Evolutionary conservation across 176 grass and related monocot genomes (phyloP).

Genomic region (Secale cereale): DNA sequence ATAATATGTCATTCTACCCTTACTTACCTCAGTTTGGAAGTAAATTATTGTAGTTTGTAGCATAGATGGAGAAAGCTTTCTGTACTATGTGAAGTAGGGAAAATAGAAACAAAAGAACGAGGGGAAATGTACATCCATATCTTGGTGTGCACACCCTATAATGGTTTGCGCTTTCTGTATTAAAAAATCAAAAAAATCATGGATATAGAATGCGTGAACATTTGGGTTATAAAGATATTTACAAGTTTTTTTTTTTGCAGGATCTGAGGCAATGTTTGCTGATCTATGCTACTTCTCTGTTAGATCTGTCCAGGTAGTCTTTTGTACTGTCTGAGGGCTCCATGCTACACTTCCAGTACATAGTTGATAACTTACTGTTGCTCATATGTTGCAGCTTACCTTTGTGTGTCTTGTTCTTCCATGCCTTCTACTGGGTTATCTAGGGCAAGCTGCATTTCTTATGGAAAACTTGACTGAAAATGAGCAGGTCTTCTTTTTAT

Average conservation of each 20-base stretch:
- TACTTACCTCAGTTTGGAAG: not conserved
- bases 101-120: not conserved
- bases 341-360: slow-evolving; percentile 1
- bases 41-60: slow-evolving; percentile 3
- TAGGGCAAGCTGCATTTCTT: slow-evolving; percentile 97
- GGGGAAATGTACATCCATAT: not conserved
- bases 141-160: not conserved
- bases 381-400: slow-evolving; percentile 70
- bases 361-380: slow-evolving; percentile 34
- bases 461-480: slow-evolving; percentile 81
- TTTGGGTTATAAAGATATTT: slow-evolving; percentile 9
- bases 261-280: slow-evolving; percentile 99
- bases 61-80: slow-evolving; percentile 5
- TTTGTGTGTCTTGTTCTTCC: slow-evolving; percentile 95
- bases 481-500: slow-evolving; percentile 97
- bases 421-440: slow-evolving; percentile 92
- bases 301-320: slow-evolving; percentile 84
- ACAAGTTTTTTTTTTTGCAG: slow-evolving; percentile 45
- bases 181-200: not conserved
- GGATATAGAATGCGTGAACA: not conserved
- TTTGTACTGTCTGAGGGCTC: not conserved
- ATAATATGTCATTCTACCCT: not conserved
- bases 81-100: not conserved
- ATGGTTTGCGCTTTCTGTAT: not conserved
- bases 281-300: slow-evolving; percentile 99